phyloP scores from a whole-genome alignment of 2,329 filamentous ascomycete genomes.

The Alternaria conjuncta region DNA sequence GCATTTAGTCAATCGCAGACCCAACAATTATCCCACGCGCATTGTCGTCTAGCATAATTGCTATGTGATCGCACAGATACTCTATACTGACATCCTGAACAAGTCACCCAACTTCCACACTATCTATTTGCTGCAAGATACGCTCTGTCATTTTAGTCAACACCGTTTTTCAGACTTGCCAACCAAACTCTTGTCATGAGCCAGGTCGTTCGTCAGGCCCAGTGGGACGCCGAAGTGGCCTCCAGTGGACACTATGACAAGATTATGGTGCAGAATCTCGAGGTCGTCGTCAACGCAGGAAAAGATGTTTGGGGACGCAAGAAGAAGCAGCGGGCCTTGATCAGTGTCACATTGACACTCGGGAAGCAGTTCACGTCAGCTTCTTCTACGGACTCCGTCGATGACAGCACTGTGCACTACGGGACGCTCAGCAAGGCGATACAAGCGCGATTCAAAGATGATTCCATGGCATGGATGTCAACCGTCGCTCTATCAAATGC shows the following conservation, averaged over 20 bases:
- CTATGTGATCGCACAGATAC: background rate
- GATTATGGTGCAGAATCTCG: conserved; percentile 69
- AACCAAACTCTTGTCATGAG: conserved; percentile 7
- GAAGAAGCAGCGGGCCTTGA: conserved; percentile 66
- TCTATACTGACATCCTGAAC: background rate
- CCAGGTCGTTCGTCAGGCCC: conserved; percentile 20
- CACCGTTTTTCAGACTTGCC: background rate
- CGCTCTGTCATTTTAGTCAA: background rate
- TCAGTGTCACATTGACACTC: conserved; percentile 68
- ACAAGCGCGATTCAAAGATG: conserved; percentile 54
- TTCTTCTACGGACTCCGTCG: conserved; percentile 65
- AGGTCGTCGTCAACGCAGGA: conserved; percentile 62
- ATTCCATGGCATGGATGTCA: conserved; percentile 27
- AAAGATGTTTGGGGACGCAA: conserved; percentile 73
- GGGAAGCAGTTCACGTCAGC: conserved; percentile 63
- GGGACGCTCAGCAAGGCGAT: conserved; percentile 72
- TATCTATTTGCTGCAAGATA: background rate
- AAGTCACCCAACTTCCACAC: background rate
- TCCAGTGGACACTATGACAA: conserved; percentile 40
- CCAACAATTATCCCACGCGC: background rate
- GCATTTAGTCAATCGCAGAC: background rate
- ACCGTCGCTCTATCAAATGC: conserved; percentile 28
- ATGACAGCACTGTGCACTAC: conserved; percentile 77
- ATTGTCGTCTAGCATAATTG: background rate
- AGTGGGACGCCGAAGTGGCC: conserved; percentile 31